These are phyloP conservation scores for Ceratobasidium sp. DNA, from an alignment of 1,284 basidiomycete species.

Conservation along the genomic window DNA sequence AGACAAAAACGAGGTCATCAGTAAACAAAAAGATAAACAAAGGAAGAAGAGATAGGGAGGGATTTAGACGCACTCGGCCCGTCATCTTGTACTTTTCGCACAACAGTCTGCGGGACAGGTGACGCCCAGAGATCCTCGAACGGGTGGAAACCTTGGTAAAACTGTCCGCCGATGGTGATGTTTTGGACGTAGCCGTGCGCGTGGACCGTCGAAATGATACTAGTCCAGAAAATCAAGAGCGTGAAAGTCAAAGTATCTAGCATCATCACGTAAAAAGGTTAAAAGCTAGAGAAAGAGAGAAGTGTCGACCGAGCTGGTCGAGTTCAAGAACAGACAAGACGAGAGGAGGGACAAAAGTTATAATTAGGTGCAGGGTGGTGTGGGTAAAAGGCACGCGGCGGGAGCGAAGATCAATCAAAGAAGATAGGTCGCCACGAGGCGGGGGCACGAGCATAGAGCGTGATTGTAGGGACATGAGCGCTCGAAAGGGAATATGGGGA, in stretches of 20 bases:
- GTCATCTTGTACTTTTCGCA: constrained; percentile 47
- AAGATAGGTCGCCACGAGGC: constrained; percentile 30
- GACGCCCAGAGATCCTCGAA: constrained; percentile 40
- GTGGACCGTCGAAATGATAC: constrained; percentile 39
- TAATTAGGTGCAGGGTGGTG: constrained; percentile 14
- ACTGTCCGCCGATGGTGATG: constrained; percentile 42
- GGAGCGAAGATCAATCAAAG: constrained; percentile 10
- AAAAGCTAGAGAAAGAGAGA: no score
- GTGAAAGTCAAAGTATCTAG: constrained; percentile 14
- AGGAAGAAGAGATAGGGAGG: background rate
- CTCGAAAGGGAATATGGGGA: background rate
- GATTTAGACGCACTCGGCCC: constrained; percentile 43
- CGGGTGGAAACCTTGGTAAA: constrained; percentile 44
- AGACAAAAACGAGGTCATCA: no score
- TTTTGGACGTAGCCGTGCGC: constrained; percentile 48
- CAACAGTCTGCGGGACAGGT: constrained; percentile 40
- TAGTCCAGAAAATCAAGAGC: constrained; percentile 9
- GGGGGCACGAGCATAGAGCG: constrained; percentile 17
- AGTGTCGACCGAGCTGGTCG: constrained; percentile 28
- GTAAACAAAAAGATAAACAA: constrained; percentile 8
- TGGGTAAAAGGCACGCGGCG: background rate
- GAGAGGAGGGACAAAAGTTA: background rate
- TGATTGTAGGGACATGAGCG: background rate
- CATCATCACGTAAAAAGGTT: no score
- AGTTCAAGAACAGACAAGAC: background rate